Evolutionary conservation across 1,284 basidiomycete species (phyloP).

Genomic region (Mycosarcoma maydis): DNA sequence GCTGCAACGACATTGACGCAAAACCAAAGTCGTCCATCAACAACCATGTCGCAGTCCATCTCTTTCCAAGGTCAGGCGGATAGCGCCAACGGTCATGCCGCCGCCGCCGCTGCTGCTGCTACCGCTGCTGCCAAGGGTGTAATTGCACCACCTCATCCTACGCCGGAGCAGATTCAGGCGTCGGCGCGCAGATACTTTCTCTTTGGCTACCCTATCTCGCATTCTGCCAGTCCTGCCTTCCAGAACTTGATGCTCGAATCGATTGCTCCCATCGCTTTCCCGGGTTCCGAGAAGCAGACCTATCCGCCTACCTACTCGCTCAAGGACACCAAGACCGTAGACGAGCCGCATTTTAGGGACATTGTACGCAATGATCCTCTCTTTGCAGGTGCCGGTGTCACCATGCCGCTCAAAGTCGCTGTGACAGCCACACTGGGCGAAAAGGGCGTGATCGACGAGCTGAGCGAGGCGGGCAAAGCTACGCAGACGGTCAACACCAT

Average conservation of each 20-base stretch:
- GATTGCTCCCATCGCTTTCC: conserved; percentile 23
- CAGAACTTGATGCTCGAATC: conserved; percentile 51
- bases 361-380: conserved; percentile 41
- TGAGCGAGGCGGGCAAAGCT: conserved; percentile 36
- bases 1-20: background rate
- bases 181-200: conserved; percentile 47
- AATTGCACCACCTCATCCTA: conserved; percentile 40
- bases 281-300: conserved; percentile 20
- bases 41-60: conserved; percentile 19
- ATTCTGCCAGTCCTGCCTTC: conserved; percentile 51
- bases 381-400: conserved; percentile 47
- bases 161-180: conserved; percentile 27
- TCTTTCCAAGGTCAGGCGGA: conserved; percentile 5
- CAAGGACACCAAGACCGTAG: conserved; percentile 44
- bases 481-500: conserved; percentile 56
- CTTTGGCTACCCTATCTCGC: conserved; percentile 54
- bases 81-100: background rate
- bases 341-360: conserved; percentile 37
- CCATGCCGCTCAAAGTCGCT: conserved; percentile 54
- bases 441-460: conserved; percentile 43
- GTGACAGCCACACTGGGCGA: conserved; percentile 35
- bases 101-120: conserved; percentile 1
- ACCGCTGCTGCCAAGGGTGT: too few species aligned
- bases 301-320: conserved; percentile 41
- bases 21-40: background rate